phyloP scores from a whole-genome alignment of 371 early-diverging fungal species.

The Zychaea mexicana region DNA sequence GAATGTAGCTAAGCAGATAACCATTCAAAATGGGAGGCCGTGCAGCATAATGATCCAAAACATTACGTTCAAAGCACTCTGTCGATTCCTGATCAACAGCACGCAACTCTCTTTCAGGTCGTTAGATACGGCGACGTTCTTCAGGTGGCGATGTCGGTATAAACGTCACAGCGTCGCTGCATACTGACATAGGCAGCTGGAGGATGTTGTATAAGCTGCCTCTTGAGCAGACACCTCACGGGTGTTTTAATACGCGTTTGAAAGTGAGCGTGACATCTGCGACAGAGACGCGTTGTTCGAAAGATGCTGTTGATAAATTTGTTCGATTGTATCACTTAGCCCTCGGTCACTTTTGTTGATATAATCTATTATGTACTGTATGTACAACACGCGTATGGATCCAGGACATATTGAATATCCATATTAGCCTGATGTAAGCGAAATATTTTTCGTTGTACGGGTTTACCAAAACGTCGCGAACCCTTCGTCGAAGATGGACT shows the following conservation, averaged over 20 bases:
- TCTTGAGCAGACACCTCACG: conserved; percentile 3
- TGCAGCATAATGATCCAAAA: no score
- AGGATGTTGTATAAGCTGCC: neutral
- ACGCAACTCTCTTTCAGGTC: no score
- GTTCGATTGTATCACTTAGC: neutral
- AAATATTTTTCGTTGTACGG: neutral
- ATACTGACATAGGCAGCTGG: neutral
- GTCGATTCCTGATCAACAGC: no score
- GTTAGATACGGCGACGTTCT: neutral
- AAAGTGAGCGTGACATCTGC: neutral
- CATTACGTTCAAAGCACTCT: no score
- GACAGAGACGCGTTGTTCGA: neutral
- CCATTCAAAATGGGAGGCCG: no score
- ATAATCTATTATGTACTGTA: conserved; percentile 1
- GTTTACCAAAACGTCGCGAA: neutral
- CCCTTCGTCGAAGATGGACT: neutral
- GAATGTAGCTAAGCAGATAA: no score
- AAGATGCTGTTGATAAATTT: neutral
- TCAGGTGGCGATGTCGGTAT: neutral
- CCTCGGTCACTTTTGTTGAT: neutral
- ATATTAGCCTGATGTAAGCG: conserved; percentile 1
- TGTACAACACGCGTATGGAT: neutral
- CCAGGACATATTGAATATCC: conserved; percentile 3
- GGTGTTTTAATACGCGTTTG: neutral
- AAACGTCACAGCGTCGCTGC: neutral